These are phyloP conservation scores for Durusdinium trenchii DNA, from an alignment of 73 alveolate species.

Conservation along the genomic window DNA sequence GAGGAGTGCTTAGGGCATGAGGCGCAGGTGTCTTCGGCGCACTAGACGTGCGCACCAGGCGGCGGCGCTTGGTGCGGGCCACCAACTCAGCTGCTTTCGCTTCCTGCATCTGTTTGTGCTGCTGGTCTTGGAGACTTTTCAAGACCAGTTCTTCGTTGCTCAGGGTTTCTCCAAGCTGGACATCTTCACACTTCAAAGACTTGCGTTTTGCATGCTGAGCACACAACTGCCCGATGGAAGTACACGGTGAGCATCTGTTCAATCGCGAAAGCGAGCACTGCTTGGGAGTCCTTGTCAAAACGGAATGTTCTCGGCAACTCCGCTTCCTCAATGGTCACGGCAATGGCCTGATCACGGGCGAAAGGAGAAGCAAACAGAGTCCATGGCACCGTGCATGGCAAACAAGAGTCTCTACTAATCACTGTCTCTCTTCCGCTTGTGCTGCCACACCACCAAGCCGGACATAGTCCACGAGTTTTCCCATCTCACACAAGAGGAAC, in stretches of 20 bases:
- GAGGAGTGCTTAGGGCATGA: not conserved
- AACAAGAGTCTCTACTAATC: too few relatives aligned
- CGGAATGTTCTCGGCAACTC: not conserved
- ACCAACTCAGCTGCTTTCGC: not conserved
- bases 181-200: not conserved
- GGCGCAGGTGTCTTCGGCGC: not conserved
- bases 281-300: not conserved
- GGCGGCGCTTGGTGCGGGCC: not conserved
- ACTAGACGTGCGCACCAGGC: not conserved
- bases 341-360: not conserved
- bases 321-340: not conserved
- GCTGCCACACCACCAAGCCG: too few relatives aligned
- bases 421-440: too few relatives aligned
- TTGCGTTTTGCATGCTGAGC: not conserved
- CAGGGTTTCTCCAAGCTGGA: not conserved
- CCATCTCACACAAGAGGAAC: too few relatives aligned
- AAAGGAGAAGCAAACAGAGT: not conserved
- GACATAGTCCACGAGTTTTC: too few relatives aligned
- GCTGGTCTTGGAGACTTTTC: not conserved
- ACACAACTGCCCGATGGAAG: not conserved
- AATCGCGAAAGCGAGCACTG: not conserved
- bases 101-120: not conserved
- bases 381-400: not conserved
- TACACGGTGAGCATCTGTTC: not conserved
- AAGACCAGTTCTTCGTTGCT: not conserved